phyloP scores from a whole-genome alignment of 371 early-diverging fungal genomes.

The Vittaforma corneae region DNA sequence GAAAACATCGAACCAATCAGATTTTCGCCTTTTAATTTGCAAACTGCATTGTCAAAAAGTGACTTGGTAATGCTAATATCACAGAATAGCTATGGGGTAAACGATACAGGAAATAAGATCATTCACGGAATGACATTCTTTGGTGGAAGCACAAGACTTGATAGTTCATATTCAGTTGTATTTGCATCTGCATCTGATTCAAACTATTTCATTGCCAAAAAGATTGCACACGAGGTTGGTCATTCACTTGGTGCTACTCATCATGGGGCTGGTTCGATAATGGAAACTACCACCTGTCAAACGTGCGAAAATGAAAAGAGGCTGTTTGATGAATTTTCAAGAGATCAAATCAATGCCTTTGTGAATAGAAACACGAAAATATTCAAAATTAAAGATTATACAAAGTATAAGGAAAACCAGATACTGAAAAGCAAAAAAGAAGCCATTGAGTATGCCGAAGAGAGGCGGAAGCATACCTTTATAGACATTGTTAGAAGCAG shows the following conservation, averaged over 20 bases:
- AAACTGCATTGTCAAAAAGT: neutral
- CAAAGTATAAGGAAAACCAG: neutral
- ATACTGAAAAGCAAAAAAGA: neutral
- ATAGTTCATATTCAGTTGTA: neutral
- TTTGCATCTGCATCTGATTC: neutral
- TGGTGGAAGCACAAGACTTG: neutral
- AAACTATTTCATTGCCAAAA: constrained; percentile 1
- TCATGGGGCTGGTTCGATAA: neutral
- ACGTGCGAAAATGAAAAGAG: neutral
- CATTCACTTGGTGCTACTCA: neutral
- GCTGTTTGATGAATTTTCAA: neutral
- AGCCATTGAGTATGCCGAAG: neutral
- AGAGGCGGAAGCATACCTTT: neutral
- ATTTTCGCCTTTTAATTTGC: neutral
- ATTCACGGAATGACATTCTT: neutral
- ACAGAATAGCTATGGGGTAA: neutral
- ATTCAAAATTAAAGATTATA: neutral
- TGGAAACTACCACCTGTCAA: neutral
- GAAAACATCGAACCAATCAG: neutral
- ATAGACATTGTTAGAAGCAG: neutral
- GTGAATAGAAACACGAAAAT: neutral
- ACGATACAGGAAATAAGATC: too few species aligned
- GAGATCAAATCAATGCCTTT: neutral
- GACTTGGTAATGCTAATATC: neutral
- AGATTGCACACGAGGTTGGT: neutral